Evolutionary conservation across 768 basidiomycete species (phyloP).

Genomic region (Glaciozyma antarctica): DNA sequence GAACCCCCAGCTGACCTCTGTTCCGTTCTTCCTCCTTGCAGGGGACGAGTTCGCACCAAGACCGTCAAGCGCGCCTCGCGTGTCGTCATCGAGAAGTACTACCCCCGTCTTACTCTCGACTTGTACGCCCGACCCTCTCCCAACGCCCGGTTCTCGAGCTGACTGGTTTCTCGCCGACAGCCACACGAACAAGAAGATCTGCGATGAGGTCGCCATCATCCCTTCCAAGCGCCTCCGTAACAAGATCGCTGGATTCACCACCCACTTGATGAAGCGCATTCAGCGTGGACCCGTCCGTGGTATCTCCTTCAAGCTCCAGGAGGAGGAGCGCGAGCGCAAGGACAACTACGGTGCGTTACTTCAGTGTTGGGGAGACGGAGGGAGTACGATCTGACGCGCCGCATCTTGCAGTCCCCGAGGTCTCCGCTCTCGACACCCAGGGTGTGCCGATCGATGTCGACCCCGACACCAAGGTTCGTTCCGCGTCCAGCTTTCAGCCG

Average conservation of each 20-base stretch:
- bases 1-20: not conserved
- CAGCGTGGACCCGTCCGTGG: slow-evolving; percentile 96
- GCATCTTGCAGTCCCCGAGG: slow-evolving; percentile 62
- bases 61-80: slow-evolving; percentile 99
- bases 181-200: slow-evolving; percentile 45
- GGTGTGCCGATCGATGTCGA: slow-evolving; percentile 72
- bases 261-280: slow-evolving; percentile 99
- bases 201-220: slow-evolving; percentile 55
- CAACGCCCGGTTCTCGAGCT: slow-evolving; percentile 1
- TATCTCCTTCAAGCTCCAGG: slow-evolving; percentile 99
- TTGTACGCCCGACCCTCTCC: slow-evolving; percentile 54
- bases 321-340: slow-evolving; percentile 98
- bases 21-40: slow-evolving; percentile 38
- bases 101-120: slow-evolving; percentile 96
- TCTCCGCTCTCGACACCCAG: slow-evolving; percentile 82
- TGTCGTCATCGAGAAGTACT: slow-evolving; percentile 99
- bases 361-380: not conserved
- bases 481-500: too few relatives aligned
- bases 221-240: slow-evolving; percentile 98
- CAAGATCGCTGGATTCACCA: slow-evolving; percentile 99
- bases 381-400: not conserved
- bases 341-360: slow-evolving; percentile 60
- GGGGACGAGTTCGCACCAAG: slow-evolving; percentile 99
- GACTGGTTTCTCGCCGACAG: not conserved
- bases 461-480: slow-evolving; percentile 77